These are phyloP conservation scores for Coniochaeta pulveracea DNA, from an alignment of 2,329 filamentous ascomycete genomes.

Conservation along the genomic window DNA sequence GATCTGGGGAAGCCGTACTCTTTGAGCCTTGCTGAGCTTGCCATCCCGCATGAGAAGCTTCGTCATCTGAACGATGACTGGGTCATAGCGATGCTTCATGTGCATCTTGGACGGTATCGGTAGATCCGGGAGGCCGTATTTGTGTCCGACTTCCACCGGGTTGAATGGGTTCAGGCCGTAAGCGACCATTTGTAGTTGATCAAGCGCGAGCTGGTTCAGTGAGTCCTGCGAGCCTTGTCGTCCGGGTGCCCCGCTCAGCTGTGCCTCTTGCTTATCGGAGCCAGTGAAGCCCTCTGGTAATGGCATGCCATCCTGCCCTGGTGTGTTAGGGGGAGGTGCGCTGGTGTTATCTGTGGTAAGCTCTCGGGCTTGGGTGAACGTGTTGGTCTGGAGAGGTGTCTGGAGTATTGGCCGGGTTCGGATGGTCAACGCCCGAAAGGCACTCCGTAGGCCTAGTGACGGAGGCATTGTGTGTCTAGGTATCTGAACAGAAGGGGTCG, in stretches of 20 bases:
- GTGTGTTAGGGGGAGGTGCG: slow-evolving; percentile 1
- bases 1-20: slow-evolving; percentile 45
- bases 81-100: slow-evolving; percentile 75
- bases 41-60: slow-evolving; percentile 86
- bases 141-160: slow-evolving; percentile 43
- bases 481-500: too few relatives aligned
- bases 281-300: not conserved
- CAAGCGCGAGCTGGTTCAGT: slow-evolving; percentile 30
- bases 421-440: slow-evolving; percentile 2
- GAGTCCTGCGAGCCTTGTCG: slow-evolving; percentile 23
- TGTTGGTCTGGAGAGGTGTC: not conserved
- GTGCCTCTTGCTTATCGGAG: slow-evolving; percentile 1
- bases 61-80: slow-evolving; percentile 75
- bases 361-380: not conserved
- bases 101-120: slow-evolving; percentile 51
- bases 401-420: not conserved
- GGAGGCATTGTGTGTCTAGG: slow-evolving; percentile 4
- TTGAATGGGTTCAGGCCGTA: slow-evolving; percentile 21
- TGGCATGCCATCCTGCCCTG: slow-evolving; percentile 4
- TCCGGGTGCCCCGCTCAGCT: slow-evolving; percentile 5
- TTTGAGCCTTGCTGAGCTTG: slow-evolving; percentile 81
- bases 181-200: slow-evolving; percentile 20
- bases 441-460: slow-evolving; percentile 1
- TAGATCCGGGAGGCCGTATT: slow-evolving; percentile 62
- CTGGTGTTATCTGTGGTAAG: slow-evolving; percentile 3